Base-by-base conservation (phyloP, 768 basidiomycete genomes). In the Xerocomellus dryophilus region DNA sequence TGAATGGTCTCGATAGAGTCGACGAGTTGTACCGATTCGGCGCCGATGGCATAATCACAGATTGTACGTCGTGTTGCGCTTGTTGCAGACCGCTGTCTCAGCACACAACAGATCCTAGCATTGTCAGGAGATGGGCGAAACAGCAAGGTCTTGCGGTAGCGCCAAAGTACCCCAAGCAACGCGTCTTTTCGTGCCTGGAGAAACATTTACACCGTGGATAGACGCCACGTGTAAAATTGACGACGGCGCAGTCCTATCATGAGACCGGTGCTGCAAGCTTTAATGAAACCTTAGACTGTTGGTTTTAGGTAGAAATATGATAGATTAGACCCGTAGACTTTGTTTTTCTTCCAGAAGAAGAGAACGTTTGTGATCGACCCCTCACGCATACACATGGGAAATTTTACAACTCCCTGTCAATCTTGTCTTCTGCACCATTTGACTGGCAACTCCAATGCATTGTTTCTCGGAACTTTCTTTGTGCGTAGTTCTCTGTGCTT, bases 31-130 rank as follows among this genome's bases (percentile, higher is more conserved):
- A 84, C 32, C 75, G 76, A 15, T 79, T 78, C 73, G 81, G 81
- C 4, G 83, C 82, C 0, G 89, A 91, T 66, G 90, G 88, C 0
- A 80, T 92, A 51, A 91, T 92, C 61, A 83, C 88, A 5, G 89
- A 92, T 64, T 88, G 78, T 78, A 54, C 14, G 75, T 54, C 12
- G 20, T 34, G 12, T 42, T 15, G 7, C 20, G 23, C 20, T 45
- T 25, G 31, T 12, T 15, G 18, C 38, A 20, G 44, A 36, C 9
- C 11, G 14, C 44, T 10, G 23, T 40, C 49, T 55, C 29, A 49
- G 36, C 35, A 9, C 23, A 38, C 31, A 6, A 47, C 53, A 79
- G 78, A 83, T 65, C 86, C 90, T 4, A 69, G 74, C 41, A 70
- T 78, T 21, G 70, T 90, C 43, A 80, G 85, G 36, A 72, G 83